Evolutionary conservation across 1,284 basidiomycete species (phyloP).

Genomic region (Wolfiporia cocos): DNA sequence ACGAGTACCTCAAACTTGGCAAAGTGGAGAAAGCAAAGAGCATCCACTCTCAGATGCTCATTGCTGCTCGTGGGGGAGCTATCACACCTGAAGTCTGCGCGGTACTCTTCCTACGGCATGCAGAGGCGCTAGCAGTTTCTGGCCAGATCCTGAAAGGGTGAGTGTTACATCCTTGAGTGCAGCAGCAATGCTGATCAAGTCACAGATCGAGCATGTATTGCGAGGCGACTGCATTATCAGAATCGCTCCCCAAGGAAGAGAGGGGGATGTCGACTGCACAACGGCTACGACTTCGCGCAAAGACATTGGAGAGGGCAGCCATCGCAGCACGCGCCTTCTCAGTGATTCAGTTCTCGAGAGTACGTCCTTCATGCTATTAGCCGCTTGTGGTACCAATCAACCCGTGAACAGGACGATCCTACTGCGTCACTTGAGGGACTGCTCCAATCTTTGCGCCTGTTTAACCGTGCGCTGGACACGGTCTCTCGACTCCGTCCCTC

Average conservation of each 20-base stretch:
- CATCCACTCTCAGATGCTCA: constrained; percentile 55
- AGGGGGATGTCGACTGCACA: constrained; percentile 45
- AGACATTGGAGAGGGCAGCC: constrained; percentile 61
- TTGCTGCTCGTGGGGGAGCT: constrained; percentile 34
- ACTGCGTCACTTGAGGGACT: constrained; percentile 53
- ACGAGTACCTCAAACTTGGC: constrained; percentile 75
- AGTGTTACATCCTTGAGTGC: constrained; percentile 16
- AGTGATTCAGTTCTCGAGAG: constrained; percentile 62
- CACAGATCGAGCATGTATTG: constrained; percentile 49
- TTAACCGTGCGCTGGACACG: constrained; percentile 73
- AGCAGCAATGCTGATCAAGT: constrained; percentile 1
- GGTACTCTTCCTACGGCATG: constrained; percentile 58
- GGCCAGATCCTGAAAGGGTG: constrained; percentile 65
- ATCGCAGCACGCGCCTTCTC: constrained; percentile 66
- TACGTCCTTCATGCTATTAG: constrained; percentile 23
- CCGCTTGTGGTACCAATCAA: too few relatives aligned
- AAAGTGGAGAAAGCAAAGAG: constrained; percentile 59
- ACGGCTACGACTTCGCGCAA: constrained; percentile 52
- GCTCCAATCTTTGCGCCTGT: constrained; percentile 71
- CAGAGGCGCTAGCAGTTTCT: constrained; percentile 56
- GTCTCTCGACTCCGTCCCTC: constrained; percentile 54
- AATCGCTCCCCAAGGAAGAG: constrained; percentile 37
- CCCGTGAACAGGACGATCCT: constrained; percentile 71
- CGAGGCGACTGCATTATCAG: constrained; percentile 46
- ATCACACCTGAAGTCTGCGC: constrained; percentile 45